Evolutionary conservation across 1,284 basidiomycete genomes (phyloP).

Genomic region (Cystobasidium pallidum): DNA sequence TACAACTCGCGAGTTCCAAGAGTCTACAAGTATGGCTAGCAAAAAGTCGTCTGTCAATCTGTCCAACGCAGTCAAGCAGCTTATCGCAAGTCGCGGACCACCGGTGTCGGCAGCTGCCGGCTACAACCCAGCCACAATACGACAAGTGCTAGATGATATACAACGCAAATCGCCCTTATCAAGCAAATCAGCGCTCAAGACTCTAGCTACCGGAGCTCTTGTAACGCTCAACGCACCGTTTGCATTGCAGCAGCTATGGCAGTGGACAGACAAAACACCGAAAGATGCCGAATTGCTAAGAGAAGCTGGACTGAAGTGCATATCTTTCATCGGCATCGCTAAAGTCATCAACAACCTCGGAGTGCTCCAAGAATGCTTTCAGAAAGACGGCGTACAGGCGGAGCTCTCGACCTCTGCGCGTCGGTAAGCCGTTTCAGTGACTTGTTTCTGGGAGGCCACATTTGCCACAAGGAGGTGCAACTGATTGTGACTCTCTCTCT

Average conservation of each 20-base stretch:
- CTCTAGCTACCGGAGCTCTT: conserved; percentile 73
- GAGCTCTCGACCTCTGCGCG: conserved; percentile 68
- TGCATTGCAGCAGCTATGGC: conserved; percentile 75
- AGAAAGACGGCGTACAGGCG: conserved; percentile 73
- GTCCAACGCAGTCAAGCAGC: conserved; percentile 65
- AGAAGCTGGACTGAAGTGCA: conserved; percentile 89
- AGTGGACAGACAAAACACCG: conserved; percentile 68
- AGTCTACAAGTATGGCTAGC: not conserved
- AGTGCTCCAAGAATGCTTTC: conserved; percentile 70
- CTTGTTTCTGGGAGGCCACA: not conserved
- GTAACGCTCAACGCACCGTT: conserved; percentile 81
- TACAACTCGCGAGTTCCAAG: not conserved
- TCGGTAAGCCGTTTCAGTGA: conserved; percentile 68
- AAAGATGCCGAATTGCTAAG: conserved; percentile 77
- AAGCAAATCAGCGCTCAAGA: conserved; percentile 13
- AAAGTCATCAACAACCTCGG: conserved; percentile 74
- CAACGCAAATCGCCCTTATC: conserved; percentile 35
- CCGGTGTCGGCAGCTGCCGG: conserved; percentile 58
- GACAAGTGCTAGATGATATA: conserved; percentile 40
- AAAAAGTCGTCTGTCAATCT: conserved; percentile 49
- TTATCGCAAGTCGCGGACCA: conserved; percentile 70
- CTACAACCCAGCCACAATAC: conserved; percentile 58
- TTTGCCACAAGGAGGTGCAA: not conserved
- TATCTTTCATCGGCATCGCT: conserved; percentile 56
- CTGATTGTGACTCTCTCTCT: not conserved